These are phyloP conservation scores for Odonthalia washingtoniensis DNA, from an alignment of 31 red algal species.

Conservation along the genomic window DNA sequence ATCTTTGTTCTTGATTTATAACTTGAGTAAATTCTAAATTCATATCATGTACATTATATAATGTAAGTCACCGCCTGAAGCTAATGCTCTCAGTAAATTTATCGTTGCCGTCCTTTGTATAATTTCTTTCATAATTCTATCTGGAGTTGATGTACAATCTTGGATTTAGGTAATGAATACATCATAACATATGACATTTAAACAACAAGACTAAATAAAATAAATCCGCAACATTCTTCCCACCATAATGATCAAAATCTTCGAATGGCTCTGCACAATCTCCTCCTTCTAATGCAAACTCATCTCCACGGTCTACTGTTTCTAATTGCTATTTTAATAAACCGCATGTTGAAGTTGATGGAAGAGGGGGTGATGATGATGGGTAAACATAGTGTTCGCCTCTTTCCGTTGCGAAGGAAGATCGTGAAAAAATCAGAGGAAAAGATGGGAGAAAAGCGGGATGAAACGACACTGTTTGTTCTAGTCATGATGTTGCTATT, in stretches of 20 bases:
- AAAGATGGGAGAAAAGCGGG: too few relatives aligned
- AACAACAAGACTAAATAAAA: slow-evolving; percentile 96
- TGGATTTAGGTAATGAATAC: slow-evolving; percentile 86
- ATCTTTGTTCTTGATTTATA: slow-evolving; percentile 86
- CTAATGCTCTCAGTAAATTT: slow-evolving; percentile 91
- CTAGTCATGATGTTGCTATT: too few relatives aligned
- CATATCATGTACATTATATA: slow-evolving; percentile 91
- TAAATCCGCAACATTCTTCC: slow-evolving; percentile 87
- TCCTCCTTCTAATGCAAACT: slow-evolving; percentile 95
- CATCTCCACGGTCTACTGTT: slow-evolving; percentile 72
- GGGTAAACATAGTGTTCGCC: too few relatives aligned
- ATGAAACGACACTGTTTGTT: too few relatives aligned
- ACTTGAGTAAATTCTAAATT: slow-evolving; percentile 92
- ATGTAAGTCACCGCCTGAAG: slow-evolving; percentile 87
- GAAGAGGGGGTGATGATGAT: too few relatives aligned
- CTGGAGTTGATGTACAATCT: slow-evolving; percentile 83
- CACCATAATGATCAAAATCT: slow-evolving; percentile 96
- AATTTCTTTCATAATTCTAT: slow-evolving; percentile 89
- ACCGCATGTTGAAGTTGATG: too few relatives aligned
- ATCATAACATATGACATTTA: slow-evolving; percentile 99
- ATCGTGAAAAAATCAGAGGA: too few relatives aligned
- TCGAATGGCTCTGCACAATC: slow-evolving; percentile 97
- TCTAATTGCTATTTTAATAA: slow-evolving; percentile 80
- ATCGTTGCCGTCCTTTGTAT: slow-evolving; percentile 91
- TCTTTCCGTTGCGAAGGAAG: too few relatives aligned